Conservation (phyloP, 1,139 yeast genomes). For the Debaryomyces psychrophilus region DNA sequence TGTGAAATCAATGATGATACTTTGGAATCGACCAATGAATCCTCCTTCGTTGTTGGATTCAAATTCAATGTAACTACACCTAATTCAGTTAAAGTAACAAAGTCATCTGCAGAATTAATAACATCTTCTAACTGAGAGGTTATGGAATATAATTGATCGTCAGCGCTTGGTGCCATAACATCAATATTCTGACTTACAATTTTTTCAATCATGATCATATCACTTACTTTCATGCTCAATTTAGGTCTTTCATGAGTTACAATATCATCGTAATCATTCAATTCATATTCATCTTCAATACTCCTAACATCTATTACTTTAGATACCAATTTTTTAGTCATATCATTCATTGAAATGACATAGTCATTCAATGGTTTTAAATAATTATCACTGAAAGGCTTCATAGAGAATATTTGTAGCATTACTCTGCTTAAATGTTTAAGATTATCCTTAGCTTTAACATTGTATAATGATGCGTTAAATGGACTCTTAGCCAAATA, state of each 20-base stretch:
- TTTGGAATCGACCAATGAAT: constrained; percentile 47
- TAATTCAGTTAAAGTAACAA: constrained; percentile 44
- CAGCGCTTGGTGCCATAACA: constrained; percentile 48
- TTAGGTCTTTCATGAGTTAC: constrained; percentile 68
- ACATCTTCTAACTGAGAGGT: constrained; percentile 35
- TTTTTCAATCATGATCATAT: constrained; percentile 64
- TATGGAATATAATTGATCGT: constrained; percentile 60
- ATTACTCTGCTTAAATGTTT: constrained; percentile 61
- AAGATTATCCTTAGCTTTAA: constrained; percentile 51
- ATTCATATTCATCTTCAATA: constrained; percentile 61
- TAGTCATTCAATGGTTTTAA: constrained; percentile 82
- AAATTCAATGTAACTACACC: constrained; percentile 44
- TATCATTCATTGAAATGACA: constrained; percentile 52
- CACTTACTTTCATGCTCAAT: constrained; percentile 63
- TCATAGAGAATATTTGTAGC: constrained; percentile 67
- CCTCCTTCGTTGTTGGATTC: constrained; percentile 55
- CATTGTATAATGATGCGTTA: constrained; percentile 30
- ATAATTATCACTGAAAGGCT: constrained; percentile 71
- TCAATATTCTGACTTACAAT: constrained; percentile 58
- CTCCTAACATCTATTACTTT: constrained; percentile 58
- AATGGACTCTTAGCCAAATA: constrained; percentile 31
- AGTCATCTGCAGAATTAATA: constrained; percentile 42
- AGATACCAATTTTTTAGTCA: constrained; percentile 47
- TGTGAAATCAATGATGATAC: constrained; percentile 66
- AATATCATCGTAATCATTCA: constrained; percentile 72